Evolutionary conservation across 768 basidiomycete species (phyloP).

Genomic region (Psilocybe azurescens): DNA sequence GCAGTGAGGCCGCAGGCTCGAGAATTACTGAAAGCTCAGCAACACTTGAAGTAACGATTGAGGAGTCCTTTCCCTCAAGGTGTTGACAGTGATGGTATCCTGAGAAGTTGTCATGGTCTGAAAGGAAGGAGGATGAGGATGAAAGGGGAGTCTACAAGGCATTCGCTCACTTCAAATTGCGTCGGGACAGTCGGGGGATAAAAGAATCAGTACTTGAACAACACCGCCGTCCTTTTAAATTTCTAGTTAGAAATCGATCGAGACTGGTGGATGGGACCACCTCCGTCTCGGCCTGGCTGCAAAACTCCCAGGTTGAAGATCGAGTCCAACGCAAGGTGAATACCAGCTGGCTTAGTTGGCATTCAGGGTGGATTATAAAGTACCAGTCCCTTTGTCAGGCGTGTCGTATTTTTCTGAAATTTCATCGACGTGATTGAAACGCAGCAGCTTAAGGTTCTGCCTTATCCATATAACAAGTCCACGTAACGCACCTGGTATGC

Average conservation of each 20-base stretch:
- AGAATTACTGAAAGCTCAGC: not conserved
- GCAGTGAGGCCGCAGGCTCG: not conserved
- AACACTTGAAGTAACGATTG: not conserved
- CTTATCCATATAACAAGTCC: too few relatives aligned
- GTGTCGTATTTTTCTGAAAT: too few relatives aligned
- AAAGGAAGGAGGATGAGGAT: not conserved
- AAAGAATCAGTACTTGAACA: not conserved
- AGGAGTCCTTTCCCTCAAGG: not conserved
- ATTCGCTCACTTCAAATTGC: not conserved
- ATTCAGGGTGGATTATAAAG: too few relatives aligned
- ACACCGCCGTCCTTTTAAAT: not conserved
- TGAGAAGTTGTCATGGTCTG: not conserved
- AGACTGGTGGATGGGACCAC: not conserved
- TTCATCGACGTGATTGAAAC: too few relatives aligned
- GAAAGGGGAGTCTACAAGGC: not conserved
- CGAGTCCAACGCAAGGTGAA: too few relatives aligned
- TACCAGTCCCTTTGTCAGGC: too few relatives aligned
- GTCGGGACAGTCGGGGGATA: not conserved
- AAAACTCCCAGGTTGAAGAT: not conserved
- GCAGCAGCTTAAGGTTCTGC: too few relatives aligned
- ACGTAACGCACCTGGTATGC: too few relatives aligned
- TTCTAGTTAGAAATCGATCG: not conserved
- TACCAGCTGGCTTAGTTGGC: too few relatives aligned
- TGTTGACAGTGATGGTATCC: not conserved
- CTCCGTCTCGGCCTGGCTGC: not conserved